Conservation (phyloP, 2,329 filamentous ascomycete species). For the Diaporthe capsici region DNA sequence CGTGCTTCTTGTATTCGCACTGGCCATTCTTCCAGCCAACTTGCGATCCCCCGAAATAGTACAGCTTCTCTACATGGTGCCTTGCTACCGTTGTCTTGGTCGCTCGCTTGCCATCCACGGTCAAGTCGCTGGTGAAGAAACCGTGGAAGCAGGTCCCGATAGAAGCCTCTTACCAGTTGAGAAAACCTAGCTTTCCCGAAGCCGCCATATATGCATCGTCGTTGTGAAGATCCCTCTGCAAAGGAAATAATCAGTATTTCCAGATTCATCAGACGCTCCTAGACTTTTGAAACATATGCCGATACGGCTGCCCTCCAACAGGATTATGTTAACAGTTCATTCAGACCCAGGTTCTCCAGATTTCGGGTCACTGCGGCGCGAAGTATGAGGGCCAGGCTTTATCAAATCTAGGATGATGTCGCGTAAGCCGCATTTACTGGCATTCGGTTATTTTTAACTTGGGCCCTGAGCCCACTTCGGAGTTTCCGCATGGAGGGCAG, state of each 20-base stretch:
- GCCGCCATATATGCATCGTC: not conserved
- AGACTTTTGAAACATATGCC: not conserved
- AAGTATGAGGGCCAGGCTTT: too few relatives aligned
- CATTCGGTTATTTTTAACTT: too few relatives aligned
- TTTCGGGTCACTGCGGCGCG: too few relatives aligned
- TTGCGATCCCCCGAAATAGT: not conserved
- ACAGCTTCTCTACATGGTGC: not conserved
- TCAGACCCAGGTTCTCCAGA: too few relatives aligned
- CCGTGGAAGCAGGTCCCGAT: not conserved
- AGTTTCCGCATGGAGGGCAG: too few relatives aligned
- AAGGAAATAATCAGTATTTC: not conserved
- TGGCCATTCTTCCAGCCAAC: too few relatives aligned
- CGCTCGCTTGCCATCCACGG: not conserved
- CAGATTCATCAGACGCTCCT: not conserved
- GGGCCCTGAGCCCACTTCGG: too few relatives aligned
- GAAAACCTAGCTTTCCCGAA: not conserved
- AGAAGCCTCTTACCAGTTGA: constrained; percentile 6
- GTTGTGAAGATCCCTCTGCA: not conserved
- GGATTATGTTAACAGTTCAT: not conserved
- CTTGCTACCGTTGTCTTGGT: not conserved
- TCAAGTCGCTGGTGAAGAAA: constrained; percentile 3
- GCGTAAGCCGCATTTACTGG: too few relatives aligned
- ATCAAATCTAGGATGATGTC: too few relatives aligned
- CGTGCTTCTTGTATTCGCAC: too few relatives aligned
- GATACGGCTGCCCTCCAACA: not conserved